Conservation (phyloP, 306 rosid genomes). For the Quercus engelmannii region DNA sequence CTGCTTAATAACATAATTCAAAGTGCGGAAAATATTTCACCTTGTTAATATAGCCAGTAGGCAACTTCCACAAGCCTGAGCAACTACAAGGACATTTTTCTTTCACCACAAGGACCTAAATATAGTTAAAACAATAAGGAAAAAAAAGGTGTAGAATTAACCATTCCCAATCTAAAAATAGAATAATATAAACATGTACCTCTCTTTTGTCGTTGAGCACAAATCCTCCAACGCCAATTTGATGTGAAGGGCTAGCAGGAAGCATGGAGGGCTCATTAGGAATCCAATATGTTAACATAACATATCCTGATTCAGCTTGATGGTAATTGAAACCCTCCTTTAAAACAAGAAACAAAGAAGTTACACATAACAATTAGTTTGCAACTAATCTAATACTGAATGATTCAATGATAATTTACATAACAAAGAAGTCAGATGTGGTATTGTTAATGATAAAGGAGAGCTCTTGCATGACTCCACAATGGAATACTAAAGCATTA, state of each 20-base stretch:
- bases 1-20: neutral
- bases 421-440: neutral
- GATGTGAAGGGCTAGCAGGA: constrained; percentile 48
- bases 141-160: neutral
- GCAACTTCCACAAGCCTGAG: constrained; percentile 36
- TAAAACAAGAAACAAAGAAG: neutral
- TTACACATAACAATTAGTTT: neutral
- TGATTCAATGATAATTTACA: neutral
- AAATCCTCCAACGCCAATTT: constrained; percentile 41
- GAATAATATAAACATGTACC: constrained; percentile 8
- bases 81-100: constrained; percentile 38
- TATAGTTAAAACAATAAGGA: neutral
- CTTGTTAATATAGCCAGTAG: constrained; percentile 45
- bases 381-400: neutral
- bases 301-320: constrained; percentile 48
- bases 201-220: constrained; percentile 38
- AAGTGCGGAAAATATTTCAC: neutral
- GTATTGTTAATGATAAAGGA: neutral
- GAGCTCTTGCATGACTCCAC: neutral
- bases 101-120: constrained; percentile 44
- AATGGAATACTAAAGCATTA: neutral
- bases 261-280: constrained; percentile 37
- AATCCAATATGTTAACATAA: constrained; percentile 45
- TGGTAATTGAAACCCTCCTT: constrained; percentile 52
- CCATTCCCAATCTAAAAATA: neutral